A percentile compares a stretch with the other conserved stretches of the same genome.
Conservation (phyloP, 257 asterid species). For the Nicotiana noctiflora region DNA sequence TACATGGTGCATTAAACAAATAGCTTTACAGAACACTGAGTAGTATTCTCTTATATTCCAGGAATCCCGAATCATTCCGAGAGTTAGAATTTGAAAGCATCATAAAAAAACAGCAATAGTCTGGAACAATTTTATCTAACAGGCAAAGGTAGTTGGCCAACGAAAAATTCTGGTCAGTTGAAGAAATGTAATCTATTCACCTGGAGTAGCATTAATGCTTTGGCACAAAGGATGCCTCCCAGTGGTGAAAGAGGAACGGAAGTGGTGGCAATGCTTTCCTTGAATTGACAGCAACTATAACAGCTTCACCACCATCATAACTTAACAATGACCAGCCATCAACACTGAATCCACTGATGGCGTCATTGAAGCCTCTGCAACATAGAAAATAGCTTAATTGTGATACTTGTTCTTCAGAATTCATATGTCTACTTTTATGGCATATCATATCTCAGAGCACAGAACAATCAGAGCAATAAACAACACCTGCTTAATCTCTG, state of each 20-base stretch:
- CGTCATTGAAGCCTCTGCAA: constrained; percentile 94
- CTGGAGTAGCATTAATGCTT: constrained; percentile 97
- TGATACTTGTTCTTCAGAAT: background rate
- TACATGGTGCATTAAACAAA: background rate
- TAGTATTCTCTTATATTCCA: background rate
- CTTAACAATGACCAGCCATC: constrained; percentile 90
- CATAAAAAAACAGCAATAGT: no score
- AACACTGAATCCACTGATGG: constrained; percentile 78
- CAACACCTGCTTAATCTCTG: constrained; percentile 86
- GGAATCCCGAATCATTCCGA: background rate
- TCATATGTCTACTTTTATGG: no score
- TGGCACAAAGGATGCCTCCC: constrained; percentile 89
- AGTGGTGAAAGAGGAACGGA: constrained; percentile 41
- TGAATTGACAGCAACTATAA: constrained; percentile 58
- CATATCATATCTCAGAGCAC: background rate
- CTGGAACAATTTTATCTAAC: no score
- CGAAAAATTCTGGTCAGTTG: background rate
- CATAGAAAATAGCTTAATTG: background rate
- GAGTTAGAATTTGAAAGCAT: no score
- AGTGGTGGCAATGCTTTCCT: constrained; percentile 38
- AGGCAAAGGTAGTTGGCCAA: background rate
- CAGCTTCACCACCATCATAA: constrained; percentile 81
- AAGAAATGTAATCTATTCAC: constrained; percentile 18
- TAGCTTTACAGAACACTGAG: background rate
- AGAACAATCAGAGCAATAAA: background rate